These are phyloP conservation scores for Zygoascus meyerae DNA, from an alignment of 1,139 yeast genomes.

Conservation along the genomic window DNA sequence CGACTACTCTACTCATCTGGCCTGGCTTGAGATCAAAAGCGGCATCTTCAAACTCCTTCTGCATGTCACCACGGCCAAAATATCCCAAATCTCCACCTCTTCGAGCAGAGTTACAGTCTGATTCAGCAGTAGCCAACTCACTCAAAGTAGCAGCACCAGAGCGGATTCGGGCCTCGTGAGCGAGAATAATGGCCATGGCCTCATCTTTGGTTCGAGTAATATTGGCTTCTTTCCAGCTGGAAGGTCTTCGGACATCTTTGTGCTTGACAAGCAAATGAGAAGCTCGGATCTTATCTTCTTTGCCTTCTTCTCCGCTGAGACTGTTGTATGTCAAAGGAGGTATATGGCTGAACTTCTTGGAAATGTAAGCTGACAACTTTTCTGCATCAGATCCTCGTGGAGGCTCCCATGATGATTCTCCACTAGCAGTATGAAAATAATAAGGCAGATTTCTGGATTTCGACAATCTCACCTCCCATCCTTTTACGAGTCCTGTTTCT, in stretches of 20 bases:
- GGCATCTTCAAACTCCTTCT: slow-evolving; percentile 85
- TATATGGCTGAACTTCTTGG: slow-evolving; percentile 15
- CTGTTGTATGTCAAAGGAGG: slow-evolving; percentile 21
- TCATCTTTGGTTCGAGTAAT: slow-evolving; percentile 79
- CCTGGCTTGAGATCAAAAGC: slow-evolving; percentile 78
- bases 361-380: slow-evolving; percentile 52
- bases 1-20: slow-evolving; percentile 76
- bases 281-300: slow-evolving; percentile 51
- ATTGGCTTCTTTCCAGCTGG: slow-evolving; percentile 79
- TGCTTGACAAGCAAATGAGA: slow-evolving; percentile 80
- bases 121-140: slow-evolving; percentile 72
- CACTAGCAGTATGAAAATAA: slow-evolving; percentile 62
- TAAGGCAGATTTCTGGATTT: slow-evolving; percentile 81
- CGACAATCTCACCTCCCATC: slow-evolving; percentile 80
- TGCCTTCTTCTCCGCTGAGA: slow-evolving; percentile 38
- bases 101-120: slow-evolving; percentile 83
- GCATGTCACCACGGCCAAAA: slow-evolving; percentile 90
- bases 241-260: slow-evolving; percentile 76
- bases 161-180: slow-evolving; percentile 55
- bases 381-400: slow-evolving; percentile 76
- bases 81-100: slow-evolving; percentile 90
- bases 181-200: slow-evolving; percentile 60
- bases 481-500: slow-evolving; percentile 71
- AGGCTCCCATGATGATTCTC: slow-evolving; percentile 84
- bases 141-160: slow-evolving; percentile 65